Evolutionary conservation across 306 rosid species (phyloP), one percentile per base, ranked within the genome.

Genomic region (Vicia sativa): DNA sequence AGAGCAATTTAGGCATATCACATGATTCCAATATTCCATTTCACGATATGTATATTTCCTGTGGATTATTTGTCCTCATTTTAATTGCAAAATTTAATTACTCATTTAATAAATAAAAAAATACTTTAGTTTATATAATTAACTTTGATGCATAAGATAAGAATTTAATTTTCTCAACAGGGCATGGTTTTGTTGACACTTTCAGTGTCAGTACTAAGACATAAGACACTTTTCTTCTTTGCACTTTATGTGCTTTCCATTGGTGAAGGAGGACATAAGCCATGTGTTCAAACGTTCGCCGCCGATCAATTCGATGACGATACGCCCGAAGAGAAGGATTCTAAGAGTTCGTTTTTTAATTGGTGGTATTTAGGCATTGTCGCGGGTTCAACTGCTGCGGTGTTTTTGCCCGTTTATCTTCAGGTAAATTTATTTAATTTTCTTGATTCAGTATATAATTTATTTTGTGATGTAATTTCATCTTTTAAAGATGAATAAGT

Each of bases 201-300:
- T 1, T 86, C 96, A 1, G 89, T 77, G 31, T 79, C 93, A 1
- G 71, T 39, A 37, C 4, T 87, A 1, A 59, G 67, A 6, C 73
- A 80, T 9, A 74, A 72, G 11, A 15, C 50, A 0, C 60, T 79
- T 7, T 86, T 82, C 19, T 86, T 84, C n/a, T 1, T 74, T 18
- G 85, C 84, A 0, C 88, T 90, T 42, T 84, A 90, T 68, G 72
- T 81, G 46, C 23, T 87, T 0, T 77, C 97, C 6, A 42, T 90
- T 2, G 97, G 95, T 1, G 86, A 84, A 63, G 97, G 95, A 0
- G 97, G 97, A 0, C 95, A 87, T 62, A 83, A 71, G 68, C 97
- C 97, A 0, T 87, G 95, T 11, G 96, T 84, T 2, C 95, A 87
- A 38, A 90, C 97, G 6, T 90, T 90, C 21, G 97, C 97, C 5